These are phyloP conservation scores for Penicillium sp. DNA, from an alignment of 2,329 filamentous ascomycete genomes.

Conservation along the genomic window DNA sequence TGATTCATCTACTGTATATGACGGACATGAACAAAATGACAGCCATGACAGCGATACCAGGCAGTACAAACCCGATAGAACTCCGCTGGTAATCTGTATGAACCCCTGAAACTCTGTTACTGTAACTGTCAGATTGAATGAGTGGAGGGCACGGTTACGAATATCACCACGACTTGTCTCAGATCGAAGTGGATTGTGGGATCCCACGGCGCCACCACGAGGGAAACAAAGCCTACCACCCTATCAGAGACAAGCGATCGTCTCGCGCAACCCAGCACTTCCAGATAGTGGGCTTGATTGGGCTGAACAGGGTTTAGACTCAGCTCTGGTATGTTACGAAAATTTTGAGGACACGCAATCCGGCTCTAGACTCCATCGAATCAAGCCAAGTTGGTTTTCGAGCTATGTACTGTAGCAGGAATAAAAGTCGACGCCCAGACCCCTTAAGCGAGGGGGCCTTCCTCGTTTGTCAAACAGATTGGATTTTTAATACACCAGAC, in stretches of 20 bases:
- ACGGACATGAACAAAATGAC: not conserved
- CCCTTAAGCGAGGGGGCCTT: not conserved
- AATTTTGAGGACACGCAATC: constrained; percentile 5
- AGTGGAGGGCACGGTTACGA: constrained; percentile 5
- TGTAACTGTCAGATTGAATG: not conserved
- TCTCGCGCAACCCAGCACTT: not conserved
- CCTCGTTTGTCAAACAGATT: not conserved
- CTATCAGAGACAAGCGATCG: constrained; percentile 10
- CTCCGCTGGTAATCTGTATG: not conserved
- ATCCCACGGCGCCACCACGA: constrained; percentile 7
- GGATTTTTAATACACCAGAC: not conserved
- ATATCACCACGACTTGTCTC: constrained; percentile 5
- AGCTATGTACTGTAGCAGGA: not conserved
- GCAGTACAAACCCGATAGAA: not conserved
- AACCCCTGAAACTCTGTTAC: not conserved
- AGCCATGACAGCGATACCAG: not conserved
- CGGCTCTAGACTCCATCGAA: constrained; percentile 1
- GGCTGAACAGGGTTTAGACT: constrained; percentile 1
- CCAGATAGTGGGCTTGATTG: constrained; percentile 3
- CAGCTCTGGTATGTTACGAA: constrained; percentile 5
- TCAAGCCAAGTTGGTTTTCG: not conserved
- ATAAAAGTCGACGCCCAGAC: not conserved
- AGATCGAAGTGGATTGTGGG: constrained; percentile 6
- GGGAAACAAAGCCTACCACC: constrained; percentile 1
- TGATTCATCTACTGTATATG: not conserved